Percentiles rank a stretch among this genome's conserved stretches.
phyloP scores from a whole-genome alignment of 345 rosid genomes.

The Carallia pectinifolia region DNA sequence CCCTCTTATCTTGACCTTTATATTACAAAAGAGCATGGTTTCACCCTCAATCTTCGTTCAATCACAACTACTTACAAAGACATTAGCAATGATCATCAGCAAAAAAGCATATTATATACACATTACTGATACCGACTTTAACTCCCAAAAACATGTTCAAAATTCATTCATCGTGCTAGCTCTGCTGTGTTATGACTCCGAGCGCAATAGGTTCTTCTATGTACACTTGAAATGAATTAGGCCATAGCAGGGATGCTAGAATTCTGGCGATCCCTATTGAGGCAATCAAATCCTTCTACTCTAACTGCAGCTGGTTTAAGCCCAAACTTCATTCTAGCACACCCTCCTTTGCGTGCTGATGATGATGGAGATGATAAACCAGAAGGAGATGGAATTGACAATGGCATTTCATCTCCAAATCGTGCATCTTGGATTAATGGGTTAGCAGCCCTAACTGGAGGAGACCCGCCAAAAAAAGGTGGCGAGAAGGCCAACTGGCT shows the following conservation, averaged over 20 bases:
- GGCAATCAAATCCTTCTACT: slow-evolving; percentile 99
- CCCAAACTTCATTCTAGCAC: slow-evolving; percentile 73
- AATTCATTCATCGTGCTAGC: slow-evolving; percentile 37
- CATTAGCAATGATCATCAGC: slow-evolving; percentile 30
- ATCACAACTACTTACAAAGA: slow-evolving; percentile 44
- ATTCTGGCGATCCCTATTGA: slow-evolving; percentile 85
- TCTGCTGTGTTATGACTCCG: slow-evolving; percentile 13
- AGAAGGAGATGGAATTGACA: slow-evolving; percentile 51
- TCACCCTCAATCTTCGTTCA: slow-evolving; percentile 14
- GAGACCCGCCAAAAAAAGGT: slow-evolving; percentile 86
- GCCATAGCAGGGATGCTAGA: slow-evolving; percentile 99
- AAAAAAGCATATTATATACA: slow-evolving; percentile 26
- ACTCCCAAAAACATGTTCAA: slow-evolving; percentile 35
- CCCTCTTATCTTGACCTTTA: slow-evolving; percentile 19
- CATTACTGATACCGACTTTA: slow-evolving; percentile 27
- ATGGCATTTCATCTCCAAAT: slow-evolving; percentile 60
- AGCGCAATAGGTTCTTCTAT: slow-evolving; percentile 45
- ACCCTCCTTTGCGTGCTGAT: slow-evolving; percentile 64
- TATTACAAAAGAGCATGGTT: slow-evolving; percentile 38
- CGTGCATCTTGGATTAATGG: slow-evolving; percentile 80
- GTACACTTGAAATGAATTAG: slow-evolving; percentile 57
- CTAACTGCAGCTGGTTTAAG: slow-evolving; percentile 87
- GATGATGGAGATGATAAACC: slow-evolving; percentile 55
- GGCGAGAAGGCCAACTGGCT: slow-evolving; percentile 53
- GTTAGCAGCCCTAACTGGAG: slow-evolving; percentile 80